Evolutionary conservation across 208 protist genomes (phyloP).

Genomic region (Porcisia hertigi): DNA sequence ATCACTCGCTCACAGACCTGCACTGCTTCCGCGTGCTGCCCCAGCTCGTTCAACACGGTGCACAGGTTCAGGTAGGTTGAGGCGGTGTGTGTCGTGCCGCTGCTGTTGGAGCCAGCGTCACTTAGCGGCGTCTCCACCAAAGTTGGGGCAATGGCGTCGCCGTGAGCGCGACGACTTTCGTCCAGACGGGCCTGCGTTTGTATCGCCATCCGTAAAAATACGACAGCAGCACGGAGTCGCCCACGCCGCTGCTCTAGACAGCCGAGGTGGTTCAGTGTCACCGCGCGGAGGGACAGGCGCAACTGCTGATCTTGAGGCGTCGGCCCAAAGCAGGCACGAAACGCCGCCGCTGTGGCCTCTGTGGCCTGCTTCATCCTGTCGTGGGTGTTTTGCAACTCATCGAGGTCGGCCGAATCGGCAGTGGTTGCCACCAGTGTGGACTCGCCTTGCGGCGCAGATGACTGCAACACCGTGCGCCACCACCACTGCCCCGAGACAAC

Average conservation of each 20-base stretch:
- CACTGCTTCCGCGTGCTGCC: slow-evolving; percentile 73
- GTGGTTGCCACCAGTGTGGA: neutral
- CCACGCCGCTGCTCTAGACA: slow-evolving; percentile 85
- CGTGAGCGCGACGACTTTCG: slow-evolving; percentile 8
- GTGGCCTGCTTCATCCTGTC: neutral
- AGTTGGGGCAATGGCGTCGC: slow-evolving; percentile 1
- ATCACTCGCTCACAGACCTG: slow-evolving; percentile 70
- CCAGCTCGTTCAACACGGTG: slow-evolving; percentile 80
- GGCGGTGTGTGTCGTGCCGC: slow-evolving; percentile 20
- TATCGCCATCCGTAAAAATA: slow-evolving; percentile 69
- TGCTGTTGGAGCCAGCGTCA: neutral
- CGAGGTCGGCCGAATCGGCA: neutral
- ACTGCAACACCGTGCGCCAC: slow-evolving; percentile 22
- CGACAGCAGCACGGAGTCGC: slow-evolving; percentile 47
- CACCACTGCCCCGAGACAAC: slow-evolving; percentile 18
- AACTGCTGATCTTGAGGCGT: slow-evolving; percentile 31
- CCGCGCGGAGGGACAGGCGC: slow-evolving; percentile 68
- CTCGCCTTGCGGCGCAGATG: neutral
- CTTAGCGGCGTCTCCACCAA: neutral
- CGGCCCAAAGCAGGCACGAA: slow-evolving; percentile 17
- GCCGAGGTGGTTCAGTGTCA: slow-evolving; percentile 90
- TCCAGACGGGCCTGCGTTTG: slow-evolving; percentile 55
- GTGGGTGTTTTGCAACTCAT: slow-evolving; percentile 2
- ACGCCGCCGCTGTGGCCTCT: slow-evolving; percentile 16
- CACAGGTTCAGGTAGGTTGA: slow-evolving; percentile 88